Percentiles rank a stretch among this genome's conserved stretches.
These are phyloP conservation scores for Cymodocea nodosa DNA, from an alignment of 116 monocot genomes.

Conservation along the genomic window DNA sequence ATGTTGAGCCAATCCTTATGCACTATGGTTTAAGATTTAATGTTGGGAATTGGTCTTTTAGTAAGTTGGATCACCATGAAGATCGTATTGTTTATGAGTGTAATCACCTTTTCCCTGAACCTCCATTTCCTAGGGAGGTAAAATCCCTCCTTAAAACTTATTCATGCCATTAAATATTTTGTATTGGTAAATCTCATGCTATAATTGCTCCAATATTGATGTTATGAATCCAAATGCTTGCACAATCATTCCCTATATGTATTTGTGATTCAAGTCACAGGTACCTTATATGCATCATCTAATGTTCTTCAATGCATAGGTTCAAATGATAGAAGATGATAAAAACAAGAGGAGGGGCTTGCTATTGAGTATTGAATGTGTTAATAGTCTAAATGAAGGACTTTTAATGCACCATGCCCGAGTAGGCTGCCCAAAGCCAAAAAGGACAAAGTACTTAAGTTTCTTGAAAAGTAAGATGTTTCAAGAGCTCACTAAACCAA, in stretches of 20 bases:
- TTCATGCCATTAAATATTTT: no score
- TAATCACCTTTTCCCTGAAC: constrained; percentile 75
- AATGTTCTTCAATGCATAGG: constrained; percentile 27
- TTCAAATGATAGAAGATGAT: constrained; percentile 57
- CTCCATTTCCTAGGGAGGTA: constrained; percentile 95
- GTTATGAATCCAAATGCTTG: no score
- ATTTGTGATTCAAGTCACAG: background rate
- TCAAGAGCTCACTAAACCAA: constrained; percentile 70
- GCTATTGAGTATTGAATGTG: constrained; percentile 86
- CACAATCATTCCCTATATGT: background rate
- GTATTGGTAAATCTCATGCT: no score
- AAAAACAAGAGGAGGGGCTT: constrained; percentile 43
- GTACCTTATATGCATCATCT: background rate
- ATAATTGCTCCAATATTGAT: no score
- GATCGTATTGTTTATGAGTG: constrained; percentile 90
- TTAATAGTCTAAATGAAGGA: constrained; percentile 93
- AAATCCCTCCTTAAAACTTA: no score
- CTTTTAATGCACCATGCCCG: constrained; percentile 75
- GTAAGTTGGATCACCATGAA: constrained; percentile 76
- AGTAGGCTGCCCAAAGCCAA: constrained; percentile 61
- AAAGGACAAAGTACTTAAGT: constrained; percentile 78
- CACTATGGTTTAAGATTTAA: constrained; percentile 92
- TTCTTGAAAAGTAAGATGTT: constrained; percentile 80
- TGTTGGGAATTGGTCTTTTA: constrained; percentile 96
- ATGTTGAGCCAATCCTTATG: constrained; percentile 68